Evolutionary conservation across 768 basidiomycete species (phyloP), one percentile per base, ranked within the genome.

Genomic region (Mycena crocata): DNA sequence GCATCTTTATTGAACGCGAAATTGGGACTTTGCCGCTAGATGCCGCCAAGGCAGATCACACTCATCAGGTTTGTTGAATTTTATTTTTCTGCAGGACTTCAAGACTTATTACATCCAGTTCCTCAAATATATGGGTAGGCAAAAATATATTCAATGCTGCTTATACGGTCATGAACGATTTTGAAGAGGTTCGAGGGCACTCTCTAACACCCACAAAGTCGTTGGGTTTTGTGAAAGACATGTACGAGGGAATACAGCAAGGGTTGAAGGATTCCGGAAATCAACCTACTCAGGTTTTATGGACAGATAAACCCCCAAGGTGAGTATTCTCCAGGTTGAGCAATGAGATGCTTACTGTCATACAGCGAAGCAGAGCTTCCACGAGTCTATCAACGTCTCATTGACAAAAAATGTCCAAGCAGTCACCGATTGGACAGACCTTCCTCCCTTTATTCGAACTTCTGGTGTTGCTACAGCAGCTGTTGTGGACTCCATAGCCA

Each of bases 211-310:
- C 28, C 14, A 55, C 52, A 39, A 55, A 55, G 17, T 55, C 52
- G 12, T 26, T 55, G 2, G 13, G 23, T 21, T 55, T 39, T 55
- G 52, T 55, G 14, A 26, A 37, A 28, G 37, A 40, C 14, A 55
- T 55, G 52, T 15, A 39, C 35, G 35, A 28, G n/a, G 35, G 23
- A 6, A 37, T 55, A 26, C 52, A 55, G 26, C 23, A 5, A 10
- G 35, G 52, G 12, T 39, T 55, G 23, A 39, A 40, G 23, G 17
- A 17, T 17, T 28, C 23, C 2, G 8, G 26, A 21, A 23, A 55
- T 55, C 52, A 24, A 26, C 52, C 52, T 17, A 55, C 52, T 19
- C 23, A 39, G 17, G 28, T 55, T 24, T 28, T 55, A 55, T 55
- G 40, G 2, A 55, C 52, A 30, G 52, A 55, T 26, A 39, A 35